Evolutionary conservation across 148 eudicot species (phyloP).

Genomic region (Rhododendron molle): DNA sequence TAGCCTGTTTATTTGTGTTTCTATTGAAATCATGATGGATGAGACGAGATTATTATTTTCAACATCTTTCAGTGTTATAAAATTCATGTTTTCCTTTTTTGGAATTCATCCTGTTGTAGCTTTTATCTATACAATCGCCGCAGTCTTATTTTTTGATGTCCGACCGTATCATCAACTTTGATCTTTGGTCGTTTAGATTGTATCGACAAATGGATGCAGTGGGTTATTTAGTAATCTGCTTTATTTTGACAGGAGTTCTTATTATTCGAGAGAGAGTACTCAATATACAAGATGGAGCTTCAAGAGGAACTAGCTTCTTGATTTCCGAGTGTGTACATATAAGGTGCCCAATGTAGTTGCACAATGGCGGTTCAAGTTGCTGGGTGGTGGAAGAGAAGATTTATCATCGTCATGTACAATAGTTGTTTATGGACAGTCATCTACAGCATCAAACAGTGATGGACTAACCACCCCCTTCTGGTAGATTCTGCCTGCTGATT

Average conservation of each 20-base stretch:
- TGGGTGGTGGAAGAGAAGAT: background rate
- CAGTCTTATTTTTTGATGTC: background rate
- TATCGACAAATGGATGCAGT: background rate
- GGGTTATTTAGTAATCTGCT: background rate
- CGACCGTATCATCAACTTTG: background rate
- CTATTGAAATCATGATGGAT: background rate
- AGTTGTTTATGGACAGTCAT: background rate
- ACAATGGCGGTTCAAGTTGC: background rate
- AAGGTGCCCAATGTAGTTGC: slow-evolving; percentile 13
- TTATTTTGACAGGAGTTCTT: slow-evolving; percentile 64
- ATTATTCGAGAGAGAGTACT: slow-evolving; percentile 76
- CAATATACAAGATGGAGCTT: slow-evolving; percentile 61
- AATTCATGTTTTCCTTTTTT: background rate
- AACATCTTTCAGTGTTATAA: background rate
- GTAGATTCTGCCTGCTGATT: background rate
- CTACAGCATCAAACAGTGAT: background rate
- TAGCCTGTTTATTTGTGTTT: background rate
- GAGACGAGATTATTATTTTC: background rate
- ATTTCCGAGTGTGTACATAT: slow-evolving; percentile 12
- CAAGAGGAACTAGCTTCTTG: slow-evolving; percentile 43
- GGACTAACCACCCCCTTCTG: background rate
- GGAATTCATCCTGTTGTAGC: background rate
- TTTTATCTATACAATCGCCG: background rate
- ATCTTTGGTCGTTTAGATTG: background rate
- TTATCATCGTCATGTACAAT: background rate